phyloP scores from a whole-genome alignment of 306 rosid species.

The Rosa persica region DNA sequence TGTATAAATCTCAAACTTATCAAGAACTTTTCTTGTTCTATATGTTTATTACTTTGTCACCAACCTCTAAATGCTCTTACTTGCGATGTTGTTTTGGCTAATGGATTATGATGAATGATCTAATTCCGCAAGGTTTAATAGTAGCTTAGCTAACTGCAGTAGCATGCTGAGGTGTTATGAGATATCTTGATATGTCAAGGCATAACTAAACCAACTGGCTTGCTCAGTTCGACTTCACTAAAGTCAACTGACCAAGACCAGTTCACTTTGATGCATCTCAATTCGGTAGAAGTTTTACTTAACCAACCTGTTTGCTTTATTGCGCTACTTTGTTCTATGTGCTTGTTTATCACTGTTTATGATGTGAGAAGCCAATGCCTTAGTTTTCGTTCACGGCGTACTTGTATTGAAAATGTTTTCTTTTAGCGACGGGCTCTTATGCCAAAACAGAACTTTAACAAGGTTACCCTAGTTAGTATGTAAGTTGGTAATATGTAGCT shows the following conservation, averaged over 20 bases:
- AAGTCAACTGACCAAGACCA: not conserved
- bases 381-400: no score
- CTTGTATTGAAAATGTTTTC: no score
- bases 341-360: no score
- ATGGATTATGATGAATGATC: not conserved
- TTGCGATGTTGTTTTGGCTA: not conserved
- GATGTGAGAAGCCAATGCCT: no score
- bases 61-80: constrained; percentile 18
- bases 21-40: constrained; percentile 5
- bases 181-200: not conserved
- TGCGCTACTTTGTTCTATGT: not conserved
- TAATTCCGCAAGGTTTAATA: not conserved
- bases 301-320: not conserved
- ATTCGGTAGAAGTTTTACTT: not conserved
- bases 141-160: not conserved
- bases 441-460: no score
- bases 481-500: not conserved
- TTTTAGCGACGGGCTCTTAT: no score
- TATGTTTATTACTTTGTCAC: constrained; percentile 24
- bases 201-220: not conserved
- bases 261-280: not conserved
- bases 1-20: constrained; percentile 18
- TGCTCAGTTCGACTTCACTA: not conserved
- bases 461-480: no score
- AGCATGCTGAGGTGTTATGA: not conserved